Conservation (phyloP, 2,329 filamentous ascomycete genomes). For the Beauveria australis region DNA sequence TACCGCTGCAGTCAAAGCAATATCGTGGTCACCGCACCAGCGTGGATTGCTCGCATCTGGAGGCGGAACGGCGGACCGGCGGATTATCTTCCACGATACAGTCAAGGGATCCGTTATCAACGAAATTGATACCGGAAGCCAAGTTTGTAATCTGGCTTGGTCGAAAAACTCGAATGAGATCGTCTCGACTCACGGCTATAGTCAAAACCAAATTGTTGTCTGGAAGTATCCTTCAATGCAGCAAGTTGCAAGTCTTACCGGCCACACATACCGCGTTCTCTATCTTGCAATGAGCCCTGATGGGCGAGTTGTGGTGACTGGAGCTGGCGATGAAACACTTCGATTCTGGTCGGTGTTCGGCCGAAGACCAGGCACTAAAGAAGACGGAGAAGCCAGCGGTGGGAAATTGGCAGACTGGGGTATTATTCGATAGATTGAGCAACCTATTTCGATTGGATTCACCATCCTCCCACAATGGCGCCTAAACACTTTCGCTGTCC, state of each 20-base stretch:
- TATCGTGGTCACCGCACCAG: constrained; percentile 96
- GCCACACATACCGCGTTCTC: constrained; percentile 91
- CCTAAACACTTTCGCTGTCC: neutral
- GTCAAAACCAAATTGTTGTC: constrained; percentile 96
- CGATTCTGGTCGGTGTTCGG: constrained; percentile 97
- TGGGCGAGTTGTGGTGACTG: constrained; percentile 86
- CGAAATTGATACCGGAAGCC: constrained; percentile 91
- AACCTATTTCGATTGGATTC: neutral
- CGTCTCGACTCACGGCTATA: constrained; percentile 93
- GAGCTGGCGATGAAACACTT: constrained; percentile 90
- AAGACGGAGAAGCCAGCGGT: constrained; percentile 53
- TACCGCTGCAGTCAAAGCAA: constrained; percentile 92
- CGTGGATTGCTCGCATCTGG: constrained; percentile 89
- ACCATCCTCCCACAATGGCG: neutral
- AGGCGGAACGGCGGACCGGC: constrained; percentile 88
- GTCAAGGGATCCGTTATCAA: constrained; percentile 71
- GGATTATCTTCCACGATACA: constrained; percentile 98
- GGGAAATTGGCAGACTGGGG: constrained; percentile 70
- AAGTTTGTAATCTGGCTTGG: constrained; percentile 98
- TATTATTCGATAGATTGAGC: constrained; percentile 57
- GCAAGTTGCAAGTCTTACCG: constrained; percentile 88
- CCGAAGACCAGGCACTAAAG: constrained; percentile 63
- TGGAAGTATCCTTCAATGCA: constrained; percentile 99
- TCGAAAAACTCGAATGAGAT: constrained; percentile 97
- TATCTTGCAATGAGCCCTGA: constrained; percentile 98